These are phyloP conservation scores for Amoebophrya sp. DNA, from an alignment of 169 alveolate species.

Conservation along the genomic window DNA sequence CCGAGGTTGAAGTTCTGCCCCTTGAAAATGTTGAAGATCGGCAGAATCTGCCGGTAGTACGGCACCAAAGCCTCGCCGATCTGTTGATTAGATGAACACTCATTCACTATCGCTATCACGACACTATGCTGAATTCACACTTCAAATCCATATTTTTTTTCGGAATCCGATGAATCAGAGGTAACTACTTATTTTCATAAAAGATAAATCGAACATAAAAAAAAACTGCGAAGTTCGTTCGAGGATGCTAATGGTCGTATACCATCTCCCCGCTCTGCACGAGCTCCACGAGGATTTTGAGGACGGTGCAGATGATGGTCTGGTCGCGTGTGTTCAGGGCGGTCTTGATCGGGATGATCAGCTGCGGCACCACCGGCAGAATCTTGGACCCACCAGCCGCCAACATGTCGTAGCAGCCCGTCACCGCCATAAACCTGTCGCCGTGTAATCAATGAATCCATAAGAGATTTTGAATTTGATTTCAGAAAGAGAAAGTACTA, in stretches of 20 bases:
- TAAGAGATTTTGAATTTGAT: too few relatives aligned
- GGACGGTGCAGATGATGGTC: constrained; percentile 47
- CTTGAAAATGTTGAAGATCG: constrained; percentile 69
- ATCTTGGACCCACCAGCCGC: too few relatives aligned
- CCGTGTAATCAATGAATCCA: too few relatives aligned
- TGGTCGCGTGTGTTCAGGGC: constrained; percentile 83
- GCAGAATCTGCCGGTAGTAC: constrained; percentile 81
- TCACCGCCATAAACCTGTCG: too few relatives aligned
- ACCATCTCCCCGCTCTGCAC: constrained; percentile 24
- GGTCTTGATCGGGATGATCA: constrained; percentile 74
- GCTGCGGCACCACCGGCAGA: constrained; percentile 78
- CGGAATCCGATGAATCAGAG: neutral
- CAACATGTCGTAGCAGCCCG: too few relatives aligned
- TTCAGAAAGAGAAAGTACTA: too few relatives aligned
- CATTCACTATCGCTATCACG: neutral
- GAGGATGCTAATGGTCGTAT: neutral
- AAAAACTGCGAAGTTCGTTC: neutral
- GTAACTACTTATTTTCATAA: neutral
- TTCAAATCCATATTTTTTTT: neutral
- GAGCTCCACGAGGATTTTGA: constrained; percentile 22
- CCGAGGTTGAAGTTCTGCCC: constrained; percentile 59
- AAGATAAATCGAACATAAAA: neutral
- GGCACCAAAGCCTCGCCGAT: constrained; percentile 87
- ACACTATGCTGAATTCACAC: neutral
- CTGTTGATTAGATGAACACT: neutral